These are phyloP conservation scores for Diospyros kaki DNA, from an alignment of 148 eudicot species.

Conservation along the genomic window DNA sequence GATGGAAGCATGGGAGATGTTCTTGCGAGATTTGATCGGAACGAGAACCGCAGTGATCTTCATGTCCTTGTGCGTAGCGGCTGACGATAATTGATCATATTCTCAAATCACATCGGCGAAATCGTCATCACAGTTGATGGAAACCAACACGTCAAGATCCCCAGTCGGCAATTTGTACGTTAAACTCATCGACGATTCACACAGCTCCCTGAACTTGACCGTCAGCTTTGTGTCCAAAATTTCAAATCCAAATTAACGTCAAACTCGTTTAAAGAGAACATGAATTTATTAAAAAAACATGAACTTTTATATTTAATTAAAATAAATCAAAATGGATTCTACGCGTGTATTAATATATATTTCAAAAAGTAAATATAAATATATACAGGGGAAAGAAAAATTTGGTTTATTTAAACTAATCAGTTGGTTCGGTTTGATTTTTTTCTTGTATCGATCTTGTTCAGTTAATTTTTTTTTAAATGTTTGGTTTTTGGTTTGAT, in stretches of 20 bases:
- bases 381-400: too few relatives aligned
- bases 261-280: background rate
- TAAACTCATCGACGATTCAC: slow-evolving; percentile 50
- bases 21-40: slow-evolving; percentile 25
- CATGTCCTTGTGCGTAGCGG: slow-evolving; percentile 27
- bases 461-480: too few relatives aligned
- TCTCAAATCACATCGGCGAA: slow-evolving; percentile 51
- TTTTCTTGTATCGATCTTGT: too few relatives aligned
- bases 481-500: too few relatives aligned
- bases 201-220: slow-evolving; percentile 53
- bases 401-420: too few relatives aligned
- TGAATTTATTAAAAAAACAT: too few relatives aligned
- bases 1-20: slow-evolving; percentile 21
- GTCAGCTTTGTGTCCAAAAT: slow-evolving; percentile 48
- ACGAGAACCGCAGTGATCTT: slow-evolving; percentile 70
- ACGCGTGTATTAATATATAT: too few relatives aligned
- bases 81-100: slow-evolving; percentile 47
- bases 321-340: too few relatives aligned
- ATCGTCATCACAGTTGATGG: slow-evolving; percentile 71
- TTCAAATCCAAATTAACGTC: background rate
- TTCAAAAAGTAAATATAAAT: too few relatives aligned
- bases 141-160: slow-evolving; percentile 69
- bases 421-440: too few relatives aligned
- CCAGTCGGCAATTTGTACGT: slow-evolving; percentile 70
- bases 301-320: too few relatives aligned